These are phyloP conservation scores for Cornus kousa DNA, from an alignment of 148 eudicot species.

Conservation along the genomic window DNA sequence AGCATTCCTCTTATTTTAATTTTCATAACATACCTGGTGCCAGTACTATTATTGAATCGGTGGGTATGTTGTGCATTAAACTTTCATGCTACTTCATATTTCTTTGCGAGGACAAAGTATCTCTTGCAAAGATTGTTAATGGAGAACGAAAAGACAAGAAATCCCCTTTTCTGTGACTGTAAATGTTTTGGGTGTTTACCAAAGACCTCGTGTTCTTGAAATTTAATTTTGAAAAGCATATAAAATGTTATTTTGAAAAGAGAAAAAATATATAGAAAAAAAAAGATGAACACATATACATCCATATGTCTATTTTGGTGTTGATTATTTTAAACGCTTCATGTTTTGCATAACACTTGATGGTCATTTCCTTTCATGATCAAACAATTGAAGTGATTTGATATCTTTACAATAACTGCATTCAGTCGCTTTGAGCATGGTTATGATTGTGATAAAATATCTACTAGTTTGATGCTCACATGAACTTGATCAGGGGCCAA, in stretches of 20 bases:
- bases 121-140: too few species aligned
- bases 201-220: neutral
- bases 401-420: slow-evolving; percentile 2
- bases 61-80: too few species aligned
- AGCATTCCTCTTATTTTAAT: too few species aligned
- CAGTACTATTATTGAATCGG: neutral
- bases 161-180: neutral
- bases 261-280: too few species aligned
- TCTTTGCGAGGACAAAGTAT: too few species aligned
- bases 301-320: too few species aligned
- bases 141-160: neutral
- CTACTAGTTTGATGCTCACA: neutral
- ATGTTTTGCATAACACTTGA: too few species aligned
- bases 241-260: too few species aligned
- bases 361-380: neutral
- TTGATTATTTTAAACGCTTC: neutral
- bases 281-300: too few species aligned
- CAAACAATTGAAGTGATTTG: neutral
- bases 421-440: neutral
- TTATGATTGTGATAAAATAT: neutral
- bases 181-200: neutral
- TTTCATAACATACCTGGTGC: neutral
- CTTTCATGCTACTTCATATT: too few species aligned
- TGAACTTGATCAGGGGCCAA: neutral
- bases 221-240: too few species aligned